These are phyloP conservation scores for Cordyceps javanica DNA, from an alignment of 2,329 filamentous ascomycete species.

Conservation along the genomic window DNA sequence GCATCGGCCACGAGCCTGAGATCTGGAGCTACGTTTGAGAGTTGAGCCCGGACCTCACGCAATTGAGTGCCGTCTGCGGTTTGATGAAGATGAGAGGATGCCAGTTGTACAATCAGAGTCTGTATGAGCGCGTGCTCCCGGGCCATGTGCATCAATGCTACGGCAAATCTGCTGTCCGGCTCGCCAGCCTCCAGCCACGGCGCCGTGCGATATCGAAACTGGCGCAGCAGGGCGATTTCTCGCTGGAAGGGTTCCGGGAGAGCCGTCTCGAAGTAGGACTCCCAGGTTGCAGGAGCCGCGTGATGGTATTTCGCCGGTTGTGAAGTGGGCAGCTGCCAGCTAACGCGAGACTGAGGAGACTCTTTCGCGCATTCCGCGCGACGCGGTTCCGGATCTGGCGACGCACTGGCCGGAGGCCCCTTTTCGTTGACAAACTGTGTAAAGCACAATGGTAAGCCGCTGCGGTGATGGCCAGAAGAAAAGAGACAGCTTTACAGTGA, in stretches of 20 bases:
- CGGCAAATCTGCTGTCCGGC: conserved; percentile 13
- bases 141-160: conserved; percentile 16
- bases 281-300: conserved; percentile 13
- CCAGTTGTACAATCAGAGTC: conserved; percentile 11
- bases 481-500: conserved; percentile 7
- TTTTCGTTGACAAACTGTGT: not conserved
- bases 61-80: not conserved
- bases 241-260: conserved; percentile 4
- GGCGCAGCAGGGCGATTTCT: conserved; percentile 15
- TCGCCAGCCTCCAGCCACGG: conserved; percentile 20
- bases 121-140: conserved; percentile 10
- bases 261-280: conserved; percentile 16
- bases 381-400: not conserved
- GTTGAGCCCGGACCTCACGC: not conserved
- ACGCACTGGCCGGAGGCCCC: not conserved
- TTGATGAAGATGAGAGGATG: conserved; percentile 10
- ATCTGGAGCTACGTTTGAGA: not conserved
- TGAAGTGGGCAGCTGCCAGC: not conserved
- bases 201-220: conserved; percentile 19
- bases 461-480: not conserved
- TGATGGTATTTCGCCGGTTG: not conserved
- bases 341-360: not conserved
- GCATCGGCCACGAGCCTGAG: not conserved
- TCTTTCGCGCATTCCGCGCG: not conserved
- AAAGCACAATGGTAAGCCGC: not conserved